phyloP scores from a whole-genome alignment of 805 yeast species.

The Saccharomycopsis microspora region DNA sequence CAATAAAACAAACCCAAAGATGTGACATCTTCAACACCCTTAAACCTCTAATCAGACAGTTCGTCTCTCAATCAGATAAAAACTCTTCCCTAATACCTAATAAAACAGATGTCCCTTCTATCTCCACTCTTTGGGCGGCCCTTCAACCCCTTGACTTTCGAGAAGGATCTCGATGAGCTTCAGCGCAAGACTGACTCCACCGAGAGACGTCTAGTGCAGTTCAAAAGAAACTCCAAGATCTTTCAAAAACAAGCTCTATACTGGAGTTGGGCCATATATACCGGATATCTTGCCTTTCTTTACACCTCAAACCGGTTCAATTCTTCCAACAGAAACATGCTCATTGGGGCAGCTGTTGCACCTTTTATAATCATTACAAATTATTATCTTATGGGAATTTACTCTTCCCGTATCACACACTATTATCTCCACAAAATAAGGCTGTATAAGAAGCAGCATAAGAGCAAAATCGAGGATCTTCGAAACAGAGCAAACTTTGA shows the following conservation, averaged over 20 bases:
- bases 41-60: too few species aligned
- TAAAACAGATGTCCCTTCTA: conserved; percentile 2
- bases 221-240: background rate
- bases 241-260: background rate
- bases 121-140: conserved; percentile 2
- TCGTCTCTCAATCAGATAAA: background rate
- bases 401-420: background rate
- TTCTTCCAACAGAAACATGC: background rate
- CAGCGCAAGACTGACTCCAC: background rate
- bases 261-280: background rate
- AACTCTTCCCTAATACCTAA: background rate
- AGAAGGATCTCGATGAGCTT: conserved; percentile 17
- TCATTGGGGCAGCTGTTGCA: background rate
- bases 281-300: background rate
- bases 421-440: conserved; percentile 7
- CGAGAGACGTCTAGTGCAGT: conserved; percentile 2
- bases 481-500: conserved; percentile 12
- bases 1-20: too few species aligned
- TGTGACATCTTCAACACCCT: too few species aligned
- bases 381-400: background rate
- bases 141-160: conserved; percentile 14
- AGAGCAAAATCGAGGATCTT: conserved; percentile 8
- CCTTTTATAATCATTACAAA: conserved; percentile 1
- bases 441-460: conserved; percentile 6
- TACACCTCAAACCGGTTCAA: background rate